Evolutionary conservation across 163 green algal genomes (phyloP), one percentile per base, ranked within the genome.

Genomic region (Chlamydomonas reinhardtii): DNA sequence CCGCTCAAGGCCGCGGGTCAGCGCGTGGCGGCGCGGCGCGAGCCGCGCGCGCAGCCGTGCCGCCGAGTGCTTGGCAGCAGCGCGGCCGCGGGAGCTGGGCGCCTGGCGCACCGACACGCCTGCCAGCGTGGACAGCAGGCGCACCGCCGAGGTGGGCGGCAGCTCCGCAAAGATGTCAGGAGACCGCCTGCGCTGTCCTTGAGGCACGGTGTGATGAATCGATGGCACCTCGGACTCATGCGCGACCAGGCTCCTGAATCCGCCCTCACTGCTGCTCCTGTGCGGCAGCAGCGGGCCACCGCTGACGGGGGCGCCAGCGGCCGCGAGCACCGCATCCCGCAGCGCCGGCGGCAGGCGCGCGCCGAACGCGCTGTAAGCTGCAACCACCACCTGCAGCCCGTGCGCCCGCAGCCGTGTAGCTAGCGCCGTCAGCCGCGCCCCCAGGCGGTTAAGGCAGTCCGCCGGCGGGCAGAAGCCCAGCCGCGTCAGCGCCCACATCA

Each of bases 401-500:
- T 73, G 32, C 25, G 70, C 15, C 8, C 12, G 59, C 56, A 86
- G 25, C 56, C 54, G 31, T 4, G 25, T 12, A 2, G 32, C 35
- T 0, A 73, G 2, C 31, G 6, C 35, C 4, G 12, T 0, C 34
- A 79, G 35, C 25, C 70, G 70, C 5, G 54, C 27, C 19, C 31
- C 59, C 14, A 87, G 37, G 2, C 34, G 20, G 12, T 3, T 2
- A 2, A 76, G 16, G 4, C 81, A 22, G 3, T 0, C 20, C 39
- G n/a, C 35, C 20, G 34, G 64, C 35, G 82, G 82, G 17, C 39
- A 37, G 61, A 62, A 87, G n/a, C 61, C 37, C 72, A 87, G 27
- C 32, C 35, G 37, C 72, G 59, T 73, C 39, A 87, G 61, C 61
- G 59, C 72, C 82, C 72, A 81, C 31, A 75, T 12, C 39, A 87